Evolutionary conservation across 139 green algal species (phyloP), one percentile per base, ranked within the genome.

Genomic region (Chlorella sp.): DNA sequence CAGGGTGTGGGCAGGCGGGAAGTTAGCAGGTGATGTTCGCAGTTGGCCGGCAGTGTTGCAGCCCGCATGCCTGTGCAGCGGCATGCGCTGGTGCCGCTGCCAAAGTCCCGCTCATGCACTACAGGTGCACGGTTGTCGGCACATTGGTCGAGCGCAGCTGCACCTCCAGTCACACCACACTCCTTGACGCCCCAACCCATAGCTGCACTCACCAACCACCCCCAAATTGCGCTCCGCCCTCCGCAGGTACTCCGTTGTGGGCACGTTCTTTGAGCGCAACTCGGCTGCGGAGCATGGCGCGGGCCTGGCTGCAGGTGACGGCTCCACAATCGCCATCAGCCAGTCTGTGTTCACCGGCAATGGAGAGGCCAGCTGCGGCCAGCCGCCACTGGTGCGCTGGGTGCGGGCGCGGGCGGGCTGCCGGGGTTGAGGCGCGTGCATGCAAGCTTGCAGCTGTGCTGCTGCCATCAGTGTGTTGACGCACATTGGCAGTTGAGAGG

Each of bases 201-300:
- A n/a, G n/a, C n/a, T n/a, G n/a, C n/a, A n/a, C n/a, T n/a, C n/a
- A n/a, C n/a, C n/a, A n/a, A n/a, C n/a, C n/a, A n/a, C n/a, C n/a
- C n/a, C n/a, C n/a, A n/a, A n/a, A n/a, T n/a, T n/a, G n/a, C n/a
- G n/a, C n/a, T n/a, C n/a, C n/a, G n/a, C n/a, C n/a, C n/a, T n/a
- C n/a, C n/a, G n/a, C 64, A 76, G 69, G 30, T 40, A 83, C 32
- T 16, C 41, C 3, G 9, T 86, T 1, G 41, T 44, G n/a, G 67
- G 65, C 67, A n/a, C 41, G 9, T 40, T 44, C 7, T 86, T 86
- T 30, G 48, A n/a, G 7, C 34, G 40, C 34, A 88, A 88, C 76
- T 54, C 43, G 24, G 84, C 84, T 1, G 44, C n/a, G 19, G 76
- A 85, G 32, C 41, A 48, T 19, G 84, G 84, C 16, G 84, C 74